Base-by-base conservation (phyloP, 1,284 basidiomycete species). In the Pseudomicrostroma phylloplanum region DNA sequence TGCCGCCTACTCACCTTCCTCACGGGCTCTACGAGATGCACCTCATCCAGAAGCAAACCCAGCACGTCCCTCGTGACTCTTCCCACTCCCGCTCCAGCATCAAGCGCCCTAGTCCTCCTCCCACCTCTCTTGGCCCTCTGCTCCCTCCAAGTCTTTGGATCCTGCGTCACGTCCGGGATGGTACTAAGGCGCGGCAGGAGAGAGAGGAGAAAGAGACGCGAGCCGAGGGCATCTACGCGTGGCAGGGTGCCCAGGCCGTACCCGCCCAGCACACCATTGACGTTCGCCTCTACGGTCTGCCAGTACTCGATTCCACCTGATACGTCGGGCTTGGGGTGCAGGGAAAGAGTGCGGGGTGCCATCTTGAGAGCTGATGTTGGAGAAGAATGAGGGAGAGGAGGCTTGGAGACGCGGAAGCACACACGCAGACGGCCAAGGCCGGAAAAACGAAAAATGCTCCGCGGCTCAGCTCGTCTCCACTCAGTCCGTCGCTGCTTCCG, bases 11-110 rank as follows among this genome's bases (percentile, higher is more conserved):
- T 62, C 55, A 64, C 62, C 15, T 76, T 76, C 57, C 62, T 61
- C 8, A 77, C 76, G 1, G 77, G 77, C 61, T 79, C 77, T 53
- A 78, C 76, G 51, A 79, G 63, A 53, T 78, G 74, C 7, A 79
- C 77, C 48, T 77, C 68, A 55, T 79, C 76, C 25, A 76, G 67
- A 49, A 79, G 65, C n/a, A 69, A 71, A 17, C 74, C 62, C 8
- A 79, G 61, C 39, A 68, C 71, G 65, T 75, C 68, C 54, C 72
- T 64, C 6, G 71, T 73, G 25, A 79, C 77, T n/a, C 77, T 59
- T 3, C 77, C 77, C 6, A 79, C 73, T 12, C 77, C 77, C 9
- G 77, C 77, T 42, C 77, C 77, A 57, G 71, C 74, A 55, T 79
- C 77, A 23, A 79, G 67, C 19, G 73, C 77, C 15, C 76, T 64